These are phyloP conservation scores for Epicoccum sorghinum DNA, from an alignment of 2,329 filamentous ascomycete species.

Conservation along the genomic window DNA sequence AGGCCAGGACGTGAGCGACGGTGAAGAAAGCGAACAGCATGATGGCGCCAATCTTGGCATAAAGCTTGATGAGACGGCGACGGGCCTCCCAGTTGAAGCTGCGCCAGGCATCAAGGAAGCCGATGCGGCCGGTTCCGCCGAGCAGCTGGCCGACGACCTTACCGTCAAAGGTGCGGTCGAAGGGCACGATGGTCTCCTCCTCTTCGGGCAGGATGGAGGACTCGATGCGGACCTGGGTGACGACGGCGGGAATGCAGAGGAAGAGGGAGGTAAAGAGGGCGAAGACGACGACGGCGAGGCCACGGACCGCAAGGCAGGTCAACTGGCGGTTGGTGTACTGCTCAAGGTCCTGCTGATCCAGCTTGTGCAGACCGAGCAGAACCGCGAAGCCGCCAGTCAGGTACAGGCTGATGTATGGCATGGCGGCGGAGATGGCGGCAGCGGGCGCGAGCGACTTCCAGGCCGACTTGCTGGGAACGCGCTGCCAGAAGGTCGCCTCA, in stretches of 20 bases:
- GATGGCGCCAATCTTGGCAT: conserved; percentile 72
- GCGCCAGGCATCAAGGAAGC: conserved; percentile 77
- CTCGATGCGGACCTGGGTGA: conserved; percentile 81
- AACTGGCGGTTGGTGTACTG: conserved; percentile 42
- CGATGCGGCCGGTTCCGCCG: conserved; percentile 73
- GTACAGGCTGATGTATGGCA: conserved; percentile 60
- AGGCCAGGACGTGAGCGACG: conserved; percentile 57
- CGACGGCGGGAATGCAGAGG: conserved; percentile 77
- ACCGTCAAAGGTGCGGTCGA: conserved; percentile 85
- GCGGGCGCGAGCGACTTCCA: conserved; percentile 74
- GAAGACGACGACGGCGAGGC: conserved; percentile 46
- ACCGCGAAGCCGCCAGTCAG: conserved; percentile 55
- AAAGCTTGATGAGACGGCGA: conserved; percentile 74
- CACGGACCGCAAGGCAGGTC: conserved; percentile 50
- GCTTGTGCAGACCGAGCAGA: conserved; percentile 45
- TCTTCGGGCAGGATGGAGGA: conserved; percentile 84
- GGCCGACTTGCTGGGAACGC: conserved; percentile 69
- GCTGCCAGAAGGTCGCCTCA: conserved; percentile 64
- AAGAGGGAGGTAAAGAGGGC: conserved; percentile 63
- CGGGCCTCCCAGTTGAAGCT: conserved; percentile 77
- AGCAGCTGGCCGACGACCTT: conserved; percentile 76
- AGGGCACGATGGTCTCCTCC: conserved; percentile 83
- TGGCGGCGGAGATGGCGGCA: conserved; percentile 66
- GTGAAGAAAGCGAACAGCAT: conserved; percentile 54
- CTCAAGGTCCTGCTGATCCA: conserved; percentile 40